Conservation (phyloP, 768 basidiomycete species). For the Tricholoma hemisulphureum region DNA sequence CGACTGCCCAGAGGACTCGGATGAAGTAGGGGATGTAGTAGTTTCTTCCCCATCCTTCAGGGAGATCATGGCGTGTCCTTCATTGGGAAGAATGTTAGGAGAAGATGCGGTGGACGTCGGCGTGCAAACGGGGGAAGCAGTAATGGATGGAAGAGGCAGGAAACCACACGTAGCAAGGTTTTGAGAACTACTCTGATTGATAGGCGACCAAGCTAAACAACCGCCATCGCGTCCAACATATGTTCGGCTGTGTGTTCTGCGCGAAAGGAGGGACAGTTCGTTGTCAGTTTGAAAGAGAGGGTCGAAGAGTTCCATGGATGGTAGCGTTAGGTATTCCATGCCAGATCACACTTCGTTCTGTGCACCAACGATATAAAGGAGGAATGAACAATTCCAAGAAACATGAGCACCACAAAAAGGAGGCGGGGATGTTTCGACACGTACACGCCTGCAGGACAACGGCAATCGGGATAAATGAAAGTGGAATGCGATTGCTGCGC, state of each 20-base stretch:
- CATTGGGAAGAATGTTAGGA: conserved; percentile 14
- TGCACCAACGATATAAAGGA: not conserved
- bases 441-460: conserved; percentile 5
- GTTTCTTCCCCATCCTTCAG: conserved; percentile 12
- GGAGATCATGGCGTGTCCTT: conserved; percentile 3
- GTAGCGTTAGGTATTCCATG: conserved; percentile 19
- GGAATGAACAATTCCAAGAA: not conserved
- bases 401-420: not conserved
- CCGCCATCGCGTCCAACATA: not conserved
- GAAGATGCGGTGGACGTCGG: conserved; percentile 39
- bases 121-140: conserved; percentile 58
- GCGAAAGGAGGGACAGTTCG: conserved; percentile 9
- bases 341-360: not conserved
- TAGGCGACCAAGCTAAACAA: conserved; percentile 6
- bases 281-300: conserved; percentile 1
- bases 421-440: not conserved
- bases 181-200: conserved; percentile 12
- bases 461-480: too few relatives aligned
- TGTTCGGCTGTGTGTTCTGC: conserved; percentile 6
- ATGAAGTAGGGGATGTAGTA: conserved; percentile 22
- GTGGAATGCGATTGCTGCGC: not conserved
- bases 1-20: conserved; percentile 15
- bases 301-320: conserved; percentile 14
- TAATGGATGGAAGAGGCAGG: conserved; percentile 54
- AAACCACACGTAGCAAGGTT: conserved; percentile 37